Conservation (phyloP, 2,329 filamentous ascomycete species). For the Fusarium heterosporum region DNA sequence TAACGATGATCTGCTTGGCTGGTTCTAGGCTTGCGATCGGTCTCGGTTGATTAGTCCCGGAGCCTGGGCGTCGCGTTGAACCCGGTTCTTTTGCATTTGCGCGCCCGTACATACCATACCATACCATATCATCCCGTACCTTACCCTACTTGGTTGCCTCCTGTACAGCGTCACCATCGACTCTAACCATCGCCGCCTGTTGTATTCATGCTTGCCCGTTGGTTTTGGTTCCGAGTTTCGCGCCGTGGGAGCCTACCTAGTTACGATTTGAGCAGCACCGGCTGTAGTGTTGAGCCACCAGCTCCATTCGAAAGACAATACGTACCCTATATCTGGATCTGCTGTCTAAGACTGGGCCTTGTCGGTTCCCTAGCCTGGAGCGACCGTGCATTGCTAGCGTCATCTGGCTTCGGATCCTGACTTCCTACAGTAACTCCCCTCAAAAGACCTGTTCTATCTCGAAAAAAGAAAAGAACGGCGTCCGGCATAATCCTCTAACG, state of each 20-base stretch:
- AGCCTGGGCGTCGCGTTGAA: conserved; percentile 19
- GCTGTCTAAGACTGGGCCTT: conserved; percentile 12
- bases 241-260: conserved; percentile 6
- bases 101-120: conserved; percentile 13
- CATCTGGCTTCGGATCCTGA: conserved; percentile 26
- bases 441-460: conserved; percentile 26
- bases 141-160: conserved; percentile 21
- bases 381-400: conserved; percentile 42
- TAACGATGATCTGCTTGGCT: conserved; percentile 11
- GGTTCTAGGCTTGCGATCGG: conserved; percentile 34
- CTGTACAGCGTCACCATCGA: neutral
- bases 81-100: conserved; percentile 21
- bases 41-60: conserved; percentile 29
- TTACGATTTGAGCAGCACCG: conserved; percentile 6
- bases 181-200: conserved; percentile 19
- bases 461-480: conserved; percentile 36
- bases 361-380: conserved; percentile 19
- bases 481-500: conserved; percentile 33
- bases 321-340: conserved; percentile 20
- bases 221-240: conserved; percentile 6
- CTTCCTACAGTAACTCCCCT: conserved; percentile 27
- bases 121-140: neutral
- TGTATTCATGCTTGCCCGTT: conserved; percentile 16
- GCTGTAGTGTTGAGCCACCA: conserved; percentile 17
- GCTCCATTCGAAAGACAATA: conserved; percentile 18